Evolutionary conservation across 2,329 filamentous ascomycete species (phyloP).

Genomic region (Zopfia rhizophila): DNA sequence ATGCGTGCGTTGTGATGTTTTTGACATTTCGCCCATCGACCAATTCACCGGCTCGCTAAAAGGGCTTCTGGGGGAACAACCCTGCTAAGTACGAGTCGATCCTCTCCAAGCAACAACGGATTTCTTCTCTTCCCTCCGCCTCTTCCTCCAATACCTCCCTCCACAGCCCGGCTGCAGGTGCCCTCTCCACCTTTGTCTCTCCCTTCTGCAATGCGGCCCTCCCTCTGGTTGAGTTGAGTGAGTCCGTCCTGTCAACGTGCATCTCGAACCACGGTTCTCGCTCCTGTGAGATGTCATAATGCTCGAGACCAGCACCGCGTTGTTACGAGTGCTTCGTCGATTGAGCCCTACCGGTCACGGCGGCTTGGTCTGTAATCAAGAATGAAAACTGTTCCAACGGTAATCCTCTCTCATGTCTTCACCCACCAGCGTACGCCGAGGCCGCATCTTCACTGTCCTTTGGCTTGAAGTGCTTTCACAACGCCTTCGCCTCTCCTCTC

Average conservation of each 20-base stretch:
- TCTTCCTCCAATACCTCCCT: constrained; percentile 40
- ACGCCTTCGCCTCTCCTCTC: constrained; percentile 28
- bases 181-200: constrained; percentile 32
- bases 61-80: neutral
- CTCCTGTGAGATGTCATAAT: constrained; percentile 52
- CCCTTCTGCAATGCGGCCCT: constrained; percentile 35
- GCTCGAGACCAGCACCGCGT: constrained; percentile 43
- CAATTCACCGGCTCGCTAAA: constrained; percentile 38
- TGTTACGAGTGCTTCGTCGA: constrained; percentile 49
- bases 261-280: constrained; percentile 36
- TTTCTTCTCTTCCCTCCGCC: constrained; percentile 44
- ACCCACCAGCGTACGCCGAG: constrained; percentile 21
- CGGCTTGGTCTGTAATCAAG: constrained; percentile 50
- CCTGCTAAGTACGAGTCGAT: no score
- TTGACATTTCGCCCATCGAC: constrained; percentile 43
- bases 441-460: constrained; percentile 29
- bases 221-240: constrained; percentile 26
- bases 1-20: constrained; percentile 2
- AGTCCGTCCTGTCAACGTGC: constrained; percentile 34
- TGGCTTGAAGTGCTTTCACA: constrained; percentile 40
- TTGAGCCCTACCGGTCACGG: constrained; percentile 46
- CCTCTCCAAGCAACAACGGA: constrained; percentile 38
- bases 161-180: constrained; percentile 34
- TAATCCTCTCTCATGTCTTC: constrained; percentile 33
- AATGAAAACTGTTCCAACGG: constrained; percentile 60